Percentiles rank a stretch among this genome's conserved stretches.
phyloP scores from a whole-genome alignment of 768 basidiomycete genomes.

The Thelephora ganbajun region DNA sequence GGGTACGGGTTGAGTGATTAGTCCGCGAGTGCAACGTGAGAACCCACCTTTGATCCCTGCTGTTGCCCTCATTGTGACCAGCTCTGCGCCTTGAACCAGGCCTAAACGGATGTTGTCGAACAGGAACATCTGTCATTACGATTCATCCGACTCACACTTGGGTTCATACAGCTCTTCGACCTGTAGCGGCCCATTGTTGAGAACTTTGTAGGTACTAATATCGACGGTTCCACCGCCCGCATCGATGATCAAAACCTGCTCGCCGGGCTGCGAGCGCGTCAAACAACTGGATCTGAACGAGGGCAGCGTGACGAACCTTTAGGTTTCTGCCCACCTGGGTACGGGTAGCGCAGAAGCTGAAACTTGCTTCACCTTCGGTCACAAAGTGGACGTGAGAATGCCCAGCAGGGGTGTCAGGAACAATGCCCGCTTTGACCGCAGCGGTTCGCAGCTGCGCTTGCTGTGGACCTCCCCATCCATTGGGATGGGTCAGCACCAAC shows the following conservation, averaged over 20 bases:
- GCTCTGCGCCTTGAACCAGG: constrained; percentile 26
- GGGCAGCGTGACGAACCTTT: constrained; percentile 14
- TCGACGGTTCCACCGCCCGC: constrained; percentile 34
- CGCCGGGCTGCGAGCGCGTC: constrained; percentile 9
- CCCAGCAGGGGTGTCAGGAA: constrained; percentile 26
- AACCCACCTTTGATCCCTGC: constrained; percentile 18
- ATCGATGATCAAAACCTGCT: too few species aligned
- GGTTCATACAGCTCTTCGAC: constrained; percentile 25
- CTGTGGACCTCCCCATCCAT: constrained; percentile 51
- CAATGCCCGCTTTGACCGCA: constrained; percentile 34
- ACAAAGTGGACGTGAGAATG: constrained; percentile 36
- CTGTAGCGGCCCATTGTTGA: constrained; percentile 1
- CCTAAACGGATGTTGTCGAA: constrained; percentile 13
- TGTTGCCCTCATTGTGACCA: constrained; percentile 22
- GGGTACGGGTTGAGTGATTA: neutral
- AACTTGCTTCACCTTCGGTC: constrained; percentile 52
- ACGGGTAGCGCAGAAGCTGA: constrained; percentile 40
- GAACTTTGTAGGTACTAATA: constrained; percentile 22
- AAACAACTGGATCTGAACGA: constrained; percentile 8
- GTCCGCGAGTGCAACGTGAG: neutral
- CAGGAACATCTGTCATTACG: constrained; percentile 13
- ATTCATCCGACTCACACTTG: too few species aligned
- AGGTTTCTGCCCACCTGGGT: constrained; percentile 26
- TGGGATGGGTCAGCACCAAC: constrained; percentile 46
- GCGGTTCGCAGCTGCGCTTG: constrained; percentile 43